Evolutionary conservation across 1,284 basidiomycete genomes (phyloP).

Genomic region (Mycena sp.): DNA sequence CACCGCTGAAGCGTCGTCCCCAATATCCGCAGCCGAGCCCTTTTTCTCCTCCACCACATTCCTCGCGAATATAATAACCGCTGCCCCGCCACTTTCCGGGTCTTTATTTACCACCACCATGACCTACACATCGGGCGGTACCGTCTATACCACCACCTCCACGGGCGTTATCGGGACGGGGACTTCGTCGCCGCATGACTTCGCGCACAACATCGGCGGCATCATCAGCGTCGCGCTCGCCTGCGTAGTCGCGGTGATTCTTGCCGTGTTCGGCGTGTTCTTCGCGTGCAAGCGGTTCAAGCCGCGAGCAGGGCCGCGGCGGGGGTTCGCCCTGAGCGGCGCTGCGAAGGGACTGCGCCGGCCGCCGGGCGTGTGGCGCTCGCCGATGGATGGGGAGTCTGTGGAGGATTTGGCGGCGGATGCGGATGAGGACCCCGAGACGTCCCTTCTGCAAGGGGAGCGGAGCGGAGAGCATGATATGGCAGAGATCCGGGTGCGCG

Average conservation of each 20-base stretch:
- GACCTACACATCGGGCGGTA: constrained; percentile 1
- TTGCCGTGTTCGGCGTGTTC: constrained; percentile 8
- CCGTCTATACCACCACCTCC: constrained; percentile 1
- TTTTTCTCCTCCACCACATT: background rate
- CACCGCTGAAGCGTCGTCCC: too few relatives aligned
- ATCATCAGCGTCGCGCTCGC: constrained; percentile 18
- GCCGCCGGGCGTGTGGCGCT: background rate
- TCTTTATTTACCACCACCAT: constrained; percentile 1
- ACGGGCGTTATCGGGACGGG: constrained; percentile 13
- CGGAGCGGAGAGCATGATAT: too few relatives aligned
- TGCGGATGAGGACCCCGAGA: too few relatives aligned
- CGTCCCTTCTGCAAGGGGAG: too few relatives aligned
- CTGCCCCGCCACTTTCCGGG: background rate
- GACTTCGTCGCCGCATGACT: background rate
- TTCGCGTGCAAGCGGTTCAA: constrained; percentile 7
- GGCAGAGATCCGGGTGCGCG: too few relatives aligned
- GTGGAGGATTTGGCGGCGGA: background rate
- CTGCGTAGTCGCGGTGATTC: background rate
- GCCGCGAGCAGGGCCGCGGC: background rate
- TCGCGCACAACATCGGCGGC: constrained; percentile 16
- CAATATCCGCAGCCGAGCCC: too few relatives aligned
- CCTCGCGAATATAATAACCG: background rate
- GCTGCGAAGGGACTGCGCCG: background rate
- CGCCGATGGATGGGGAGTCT: constrained; percentile 12
- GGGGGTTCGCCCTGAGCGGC: background rate